These are phyloP conservation scores for Schizophyllum commune DNA, from an alignment of 1,284 basidiomycete species.

Conservation along the genomic window DNA sequence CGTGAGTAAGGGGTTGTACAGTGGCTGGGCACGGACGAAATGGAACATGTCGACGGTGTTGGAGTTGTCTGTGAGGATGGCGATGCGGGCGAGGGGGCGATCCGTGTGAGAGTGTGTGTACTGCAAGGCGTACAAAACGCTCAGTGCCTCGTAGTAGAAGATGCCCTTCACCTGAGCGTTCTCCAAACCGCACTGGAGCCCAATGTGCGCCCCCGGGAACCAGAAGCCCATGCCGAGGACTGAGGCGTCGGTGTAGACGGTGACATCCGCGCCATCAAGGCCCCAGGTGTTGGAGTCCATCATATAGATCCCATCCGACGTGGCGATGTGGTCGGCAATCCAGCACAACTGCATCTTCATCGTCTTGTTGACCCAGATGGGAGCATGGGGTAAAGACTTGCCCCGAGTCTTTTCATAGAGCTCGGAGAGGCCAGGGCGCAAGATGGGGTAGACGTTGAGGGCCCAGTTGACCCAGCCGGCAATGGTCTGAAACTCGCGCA, in stretches of 20 bases:
- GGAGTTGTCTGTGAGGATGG: slow-evolving; percentile 25
- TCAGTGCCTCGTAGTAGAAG: slow-evolving; percentile 24
- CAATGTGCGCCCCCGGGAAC: slow-evolving; percentile 1
- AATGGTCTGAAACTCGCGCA: slow-evolving; percentile 16
- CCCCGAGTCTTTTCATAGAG: slow-evolving; percentile 8
- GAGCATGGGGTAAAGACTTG: not conserved
- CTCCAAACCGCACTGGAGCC: slow-evolving; percentile 19
- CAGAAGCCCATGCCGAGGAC: slow-evolving; percentile 1
- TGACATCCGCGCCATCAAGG: slow-evolving; percentile 13
- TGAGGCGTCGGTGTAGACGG: slow-evolving; percentile 8
- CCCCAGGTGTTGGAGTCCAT: slow-evolving; percentile 21
- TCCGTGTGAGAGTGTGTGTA: not conserved
- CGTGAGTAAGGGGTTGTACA: slow-evolving; percentile 25
- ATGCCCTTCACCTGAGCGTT: slow-evolving; percentile 13
- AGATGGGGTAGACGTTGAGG: slow-evolving; percentile 22
- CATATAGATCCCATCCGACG: slow-evolving; percentile 19
- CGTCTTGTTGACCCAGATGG: slow-evolving; percentile 18
- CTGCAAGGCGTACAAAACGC: slow-evolving; percentile 17
- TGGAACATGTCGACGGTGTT: slow-evolving; percentile 29
- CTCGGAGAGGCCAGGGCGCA: slow-evolving; percentile 18
- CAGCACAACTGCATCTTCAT: slow-evolving; percentile 23
- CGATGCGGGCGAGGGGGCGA: slow-evolving; percentile 4
- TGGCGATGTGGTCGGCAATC: slow-evolving; percentile 20
- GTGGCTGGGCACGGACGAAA: slow-evolving; percentile 15
- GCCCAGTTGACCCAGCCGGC: slow-evolving; percentile 26